Base-by-base conservation (phyloP, 1,284 basidiomycete genomes). In the Ustilago shanxiensis region DNA sequence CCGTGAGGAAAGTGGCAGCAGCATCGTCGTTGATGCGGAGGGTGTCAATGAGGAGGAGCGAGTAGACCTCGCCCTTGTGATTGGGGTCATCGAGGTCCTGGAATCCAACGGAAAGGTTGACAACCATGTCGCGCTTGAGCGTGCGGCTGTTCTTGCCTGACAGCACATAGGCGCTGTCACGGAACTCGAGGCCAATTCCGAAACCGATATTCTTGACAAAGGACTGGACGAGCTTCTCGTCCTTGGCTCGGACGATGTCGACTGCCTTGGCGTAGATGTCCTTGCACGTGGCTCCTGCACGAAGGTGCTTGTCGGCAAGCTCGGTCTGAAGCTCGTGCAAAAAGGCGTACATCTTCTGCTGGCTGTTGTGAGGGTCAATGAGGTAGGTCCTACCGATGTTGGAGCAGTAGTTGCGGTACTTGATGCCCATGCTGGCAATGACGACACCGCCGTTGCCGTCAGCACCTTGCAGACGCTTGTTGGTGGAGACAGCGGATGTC, bases 311-410 rank as follows among this genome's bases (percentile, higher is more conserved):
- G 35, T 89, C 88, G 26, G 95, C 86, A 6, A 95, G 88, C 78
- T 95, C 93, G 16, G 90, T 87, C 85, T 98, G 95, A 14, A 98
- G 87, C 29, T 91, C 90, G 35, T 95, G 87, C 41, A 98, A 88
- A 33, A 94, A 88, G 39, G 90, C 90, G 84, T 97, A 97, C 11
- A 89, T 89, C 93, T 95, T 83, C 37, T 79, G 72, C 66, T 81
- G 80, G 52, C 72, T 77, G 83, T 93, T 92, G 78, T 92, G 92
- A 2, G 96, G 95, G 85, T 96, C 95, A 53, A 98, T 95, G 81
- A 98, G 93, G 86, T 96, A 95, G 3, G 94, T 98, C 50, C 96
- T 90, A 11, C 93, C 94, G 72, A 98, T 90, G 86, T 95, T 96
- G 33, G 93, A 91, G 83, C 94, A 95, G 85, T 98, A 98, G 11